Base-by-base conservation (phyloP, 2,329 filamentous ascomycete genomes). In the Neophaeococcomyces mojaviensis region DNA sequence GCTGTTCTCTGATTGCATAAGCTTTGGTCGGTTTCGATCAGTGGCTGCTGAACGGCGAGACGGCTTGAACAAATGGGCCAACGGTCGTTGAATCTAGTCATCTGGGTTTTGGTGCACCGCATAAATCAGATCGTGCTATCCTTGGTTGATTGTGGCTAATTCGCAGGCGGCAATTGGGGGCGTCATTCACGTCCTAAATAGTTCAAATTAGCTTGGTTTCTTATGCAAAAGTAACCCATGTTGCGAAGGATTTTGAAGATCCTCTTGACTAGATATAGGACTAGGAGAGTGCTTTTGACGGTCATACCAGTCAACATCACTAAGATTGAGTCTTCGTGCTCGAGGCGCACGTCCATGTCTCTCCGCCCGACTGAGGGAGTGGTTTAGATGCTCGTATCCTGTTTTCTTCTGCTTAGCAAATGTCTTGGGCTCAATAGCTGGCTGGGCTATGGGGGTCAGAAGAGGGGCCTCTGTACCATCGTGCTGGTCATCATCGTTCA, bases 281-380 rank as follows among this genome's bases (percentile, higher is more conserved):
- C 35, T 32, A 15, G 43, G 4, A 39, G 24, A 22, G 13, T 33
- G 15, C 35, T 31, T 13, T 5, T 34, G 43, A 36, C 47, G 50
- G 49, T 55, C 72, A 71, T 90, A 96, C 92, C 92, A 98, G 67
- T 98, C 90, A 65, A 98, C 87, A 67, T 98, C 92, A 67, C 88
- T 95, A 49, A 97, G 78, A 64, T 97, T 90, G 50, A 98, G 73
- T 67, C 94, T 94, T 59, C 92, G 81, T 48, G 86, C 82, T 53
- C 89, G 84, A 64, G 95, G 88, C 49, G 84, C 82, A 46, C 85
- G 82, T 49, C 76, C 75, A 35, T 75, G 71, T 59, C 78, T 81
- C 57, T 81, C 77, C 43, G 65, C 55, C 48, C 62, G 64, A 41
- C 52, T 51, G 33, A 68, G 57, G 50, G 66, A 61, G 47, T 54